Evolutionary conservation across 169 alveolate species (phyloP).

Genomic region (Eimeria necatrix): DNA sequence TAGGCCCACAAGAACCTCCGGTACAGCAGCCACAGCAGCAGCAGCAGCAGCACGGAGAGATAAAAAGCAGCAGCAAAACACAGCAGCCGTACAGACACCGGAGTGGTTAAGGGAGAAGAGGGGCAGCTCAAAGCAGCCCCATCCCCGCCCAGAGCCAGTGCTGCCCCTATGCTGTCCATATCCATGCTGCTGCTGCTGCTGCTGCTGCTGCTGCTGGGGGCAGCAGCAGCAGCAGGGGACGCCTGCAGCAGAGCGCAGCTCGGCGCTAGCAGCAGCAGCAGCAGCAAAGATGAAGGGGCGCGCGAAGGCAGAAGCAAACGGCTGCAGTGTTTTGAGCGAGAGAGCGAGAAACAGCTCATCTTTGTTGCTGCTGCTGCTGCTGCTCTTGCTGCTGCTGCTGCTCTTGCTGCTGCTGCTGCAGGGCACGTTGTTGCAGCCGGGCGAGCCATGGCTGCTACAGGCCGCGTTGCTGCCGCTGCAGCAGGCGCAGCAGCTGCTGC

Average conservation of each 20-base stretch:
- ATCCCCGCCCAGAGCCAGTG: no score
- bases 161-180: no score
- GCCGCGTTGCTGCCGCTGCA: no score
- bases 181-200: constrained; percentile 32
- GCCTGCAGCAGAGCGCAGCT: neutral
- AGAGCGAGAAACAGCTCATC: neutral
- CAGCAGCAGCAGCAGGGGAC: neutral
- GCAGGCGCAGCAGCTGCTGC: no score
- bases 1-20: no score
- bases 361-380: constrained; percentile 19
- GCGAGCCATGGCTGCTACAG: no score
- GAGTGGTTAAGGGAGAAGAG: neutral
- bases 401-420: no score
- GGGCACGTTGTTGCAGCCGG: neutral
- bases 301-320: constrained; percentile 10
- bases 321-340: neutral
- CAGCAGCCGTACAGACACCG: no score
- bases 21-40: neutral
- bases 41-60: constrained; percentile 4
- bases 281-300: neutral
- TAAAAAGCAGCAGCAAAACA: neutral
- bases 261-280: neutral
- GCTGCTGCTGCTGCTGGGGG: constrained; percentile 35
- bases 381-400: neutral
- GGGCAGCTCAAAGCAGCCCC: neutral